phyloP scores from a whole-genome alignment of 345 rosid genomes.

The Eucalyptus regnans region DNA sequence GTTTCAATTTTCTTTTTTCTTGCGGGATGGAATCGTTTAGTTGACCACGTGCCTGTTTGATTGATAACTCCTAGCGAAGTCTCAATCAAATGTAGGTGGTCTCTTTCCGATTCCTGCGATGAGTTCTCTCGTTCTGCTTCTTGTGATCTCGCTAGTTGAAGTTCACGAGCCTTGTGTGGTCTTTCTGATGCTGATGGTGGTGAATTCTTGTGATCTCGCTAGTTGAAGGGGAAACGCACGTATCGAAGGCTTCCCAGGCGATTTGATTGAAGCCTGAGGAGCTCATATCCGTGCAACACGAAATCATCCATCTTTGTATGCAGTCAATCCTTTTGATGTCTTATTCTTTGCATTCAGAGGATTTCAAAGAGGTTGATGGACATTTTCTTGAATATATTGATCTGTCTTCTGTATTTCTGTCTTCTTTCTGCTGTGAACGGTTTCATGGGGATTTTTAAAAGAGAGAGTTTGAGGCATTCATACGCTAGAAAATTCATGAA shows the following conservation, averaged over 20 bases:
- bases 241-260: neutral
- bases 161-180: no score
- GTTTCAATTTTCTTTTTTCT: neutral
- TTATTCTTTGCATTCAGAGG: neutral
- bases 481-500: neutral
- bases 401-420: neutral
- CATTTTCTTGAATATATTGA: neutral
- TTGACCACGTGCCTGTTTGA: neutral
- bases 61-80: neutral
- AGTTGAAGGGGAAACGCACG: neutral
- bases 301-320: neutral
- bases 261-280: neutral
- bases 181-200: no score
- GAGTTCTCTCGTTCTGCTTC: neutral
- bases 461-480: no score
- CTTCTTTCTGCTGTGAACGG: neutral
- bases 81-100: neutral
- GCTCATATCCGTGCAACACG: neutral
- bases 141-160: neutral
- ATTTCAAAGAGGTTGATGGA: neutral
- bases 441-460: neutral
- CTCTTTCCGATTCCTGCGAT: neutral
- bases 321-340: neutral
- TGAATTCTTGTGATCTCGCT: neutral
- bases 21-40: neutral